Percentiles rank a stretch among this genome's conserved stretches.
Evolutionary conservation across 2,329 filamentous ascomycete species (phyloP).

Genomic region (Xylariales sp.): DNA sequence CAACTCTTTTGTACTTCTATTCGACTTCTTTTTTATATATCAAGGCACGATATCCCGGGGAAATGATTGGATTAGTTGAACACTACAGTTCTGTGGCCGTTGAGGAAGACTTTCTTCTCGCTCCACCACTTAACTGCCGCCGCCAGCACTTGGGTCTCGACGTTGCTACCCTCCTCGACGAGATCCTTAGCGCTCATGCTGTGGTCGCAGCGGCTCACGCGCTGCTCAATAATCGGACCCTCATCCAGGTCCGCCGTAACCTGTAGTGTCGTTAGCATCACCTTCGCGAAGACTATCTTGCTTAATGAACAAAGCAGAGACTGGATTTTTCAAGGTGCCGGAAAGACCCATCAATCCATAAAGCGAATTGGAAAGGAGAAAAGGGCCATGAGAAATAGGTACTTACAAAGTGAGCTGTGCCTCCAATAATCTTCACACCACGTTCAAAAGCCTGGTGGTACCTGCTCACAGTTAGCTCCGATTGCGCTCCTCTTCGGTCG

Average conservation of each 20-base stretch:
- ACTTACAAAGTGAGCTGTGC: constrained; percentile 82
- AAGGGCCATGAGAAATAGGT: too few species aligned
- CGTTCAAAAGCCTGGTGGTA: constrained; percentile 84
- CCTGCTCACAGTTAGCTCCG: too few species aligned
- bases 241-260: constrained; percentile 82
- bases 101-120: constrained; percentile 72
- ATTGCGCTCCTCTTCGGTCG: too few species aligned
- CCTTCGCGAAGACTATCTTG: too few species aligned
- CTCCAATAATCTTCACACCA: constrained; percentile 84
- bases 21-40: neutral
- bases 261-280: too few species aligned
- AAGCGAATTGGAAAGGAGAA: too few species aligned
- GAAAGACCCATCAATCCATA: too few species aligned
- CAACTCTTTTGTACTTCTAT: neutral
- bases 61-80: constrained; percentile 41
- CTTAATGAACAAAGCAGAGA: too few species aligned
- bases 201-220: constrained; percentile 73
- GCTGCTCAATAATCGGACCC: constrained; percentile 85
- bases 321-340: too few species aligned
- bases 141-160: constrained; percentile 78
- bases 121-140: constrained; percentile 82
- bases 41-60: neutral
- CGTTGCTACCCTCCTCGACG: constrained; percentile 75
- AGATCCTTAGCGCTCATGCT: constrained; percentile 70
- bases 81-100: constrained; percentile 76